A percentile compares a stretch with the other conserved stretches of the same genome.
These are phyloP conservation scores for Penicillium daleae DNA, from an alignment of 495 filamentous ascomycete species.

Conservation along the genomic window DNA sequence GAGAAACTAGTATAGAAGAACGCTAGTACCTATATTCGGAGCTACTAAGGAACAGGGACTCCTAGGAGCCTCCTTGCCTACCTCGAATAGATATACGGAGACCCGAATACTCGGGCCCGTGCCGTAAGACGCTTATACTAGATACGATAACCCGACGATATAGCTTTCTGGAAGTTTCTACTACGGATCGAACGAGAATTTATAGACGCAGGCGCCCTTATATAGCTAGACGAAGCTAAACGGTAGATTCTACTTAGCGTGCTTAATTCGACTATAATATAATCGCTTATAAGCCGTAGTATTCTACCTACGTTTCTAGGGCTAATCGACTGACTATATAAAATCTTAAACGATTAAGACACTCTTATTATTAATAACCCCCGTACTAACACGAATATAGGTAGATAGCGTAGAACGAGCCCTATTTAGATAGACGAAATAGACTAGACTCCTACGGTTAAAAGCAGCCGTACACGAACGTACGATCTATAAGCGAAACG, in stretches of 20 bases:
- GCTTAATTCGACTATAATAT: neutral
- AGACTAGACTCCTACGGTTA: neutral
- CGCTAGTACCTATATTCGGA: conserved; percentile 5
- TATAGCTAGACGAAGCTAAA: neutral
- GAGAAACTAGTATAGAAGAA: conserved; percentile 14
- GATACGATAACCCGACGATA: conserved; percentile 3
- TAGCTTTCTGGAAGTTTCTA: neutral
- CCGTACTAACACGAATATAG: neutral
- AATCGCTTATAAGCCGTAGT: conserved; percentile 7
- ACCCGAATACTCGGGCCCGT: neutral
- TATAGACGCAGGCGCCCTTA: neutral
- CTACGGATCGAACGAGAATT: neutral
- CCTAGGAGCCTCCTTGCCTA: neutral
- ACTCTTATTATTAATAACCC: neutral
- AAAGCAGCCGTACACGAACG: neutral
- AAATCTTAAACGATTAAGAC: neutral
- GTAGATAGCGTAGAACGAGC: neutral
- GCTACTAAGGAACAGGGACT: neutral
- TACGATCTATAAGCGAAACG: neutral
- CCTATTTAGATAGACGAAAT: neutral
- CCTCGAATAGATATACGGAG: conserved; percentile 5
- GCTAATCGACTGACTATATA: neutral
- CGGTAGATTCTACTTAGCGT: neutral
- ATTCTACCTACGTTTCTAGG: conserved; percentile 3
- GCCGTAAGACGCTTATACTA: conserved; percentile 3